These are phyloP conservation scores for Triticum timopheevii DNA, from an alignment of 176 grass and related monocot species.

Conservation along the genomic window DNA sequence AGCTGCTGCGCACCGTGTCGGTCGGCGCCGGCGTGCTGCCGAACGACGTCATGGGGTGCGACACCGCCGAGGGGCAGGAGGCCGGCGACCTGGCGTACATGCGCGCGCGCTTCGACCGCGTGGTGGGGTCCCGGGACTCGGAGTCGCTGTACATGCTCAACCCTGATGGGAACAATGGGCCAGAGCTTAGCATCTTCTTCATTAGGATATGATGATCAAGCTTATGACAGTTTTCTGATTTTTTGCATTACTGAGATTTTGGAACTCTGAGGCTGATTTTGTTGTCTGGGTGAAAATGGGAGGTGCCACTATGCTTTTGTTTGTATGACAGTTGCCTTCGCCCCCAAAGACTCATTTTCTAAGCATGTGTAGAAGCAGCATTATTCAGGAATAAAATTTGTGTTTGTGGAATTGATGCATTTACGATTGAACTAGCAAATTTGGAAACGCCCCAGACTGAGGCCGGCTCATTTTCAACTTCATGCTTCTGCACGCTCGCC, in stretches of 20 bases:
- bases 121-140: constrained; percentile 75
- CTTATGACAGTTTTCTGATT: not conserved
- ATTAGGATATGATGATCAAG: constrained; percentile 63
- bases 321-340: not conserved
- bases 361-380: not conserved
- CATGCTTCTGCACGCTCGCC: too few relatives aligned
- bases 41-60: constrained; percentile 47
- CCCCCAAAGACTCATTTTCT: not conserved
- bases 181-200: constrained; percentile 97
- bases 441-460: not conserved
- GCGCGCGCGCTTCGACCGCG: constrained; percentile 77
- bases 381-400: not conserved
- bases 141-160: constrained; percentile 94
- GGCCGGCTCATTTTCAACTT: too few relatives aligned
- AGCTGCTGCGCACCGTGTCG: constrained; percentile 86
- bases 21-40: constrained; percentile 86
- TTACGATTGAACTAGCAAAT: not conserved
- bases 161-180: constrained; percentile 76
- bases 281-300: not conserved
- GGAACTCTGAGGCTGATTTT: not conserved
- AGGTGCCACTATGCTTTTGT: not conserved
- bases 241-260: not conserved
- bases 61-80: constrained; percentile 32
- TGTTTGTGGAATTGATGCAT: not conserved
- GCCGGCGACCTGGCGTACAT: constrained; percentile 87